Evolutionary conservation across 1,284 basidiomycete genomes (phyloP).

Genomic region (Bondarzewia mesenterica): DNA sequence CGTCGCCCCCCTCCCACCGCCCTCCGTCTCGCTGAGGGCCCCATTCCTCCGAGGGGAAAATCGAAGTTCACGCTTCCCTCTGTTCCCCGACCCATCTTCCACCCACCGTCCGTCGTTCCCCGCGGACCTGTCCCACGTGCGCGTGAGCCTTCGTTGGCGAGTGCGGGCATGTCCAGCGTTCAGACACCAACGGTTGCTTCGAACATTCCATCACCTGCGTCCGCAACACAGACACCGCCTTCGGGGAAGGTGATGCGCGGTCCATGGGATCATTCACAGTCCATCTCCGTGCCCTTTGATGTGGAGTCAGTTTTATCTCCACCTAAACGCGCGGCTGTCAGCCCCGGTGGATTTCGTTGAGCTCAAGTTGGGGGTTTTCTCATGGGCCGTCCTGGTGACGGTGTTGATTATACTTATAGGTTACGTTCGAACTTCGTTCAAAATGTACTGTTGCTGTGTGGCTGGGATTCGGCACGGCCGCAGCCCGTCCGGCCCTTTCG

Average conservation of each 20-base stretch:
- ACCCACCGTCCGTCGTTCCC: slow-evolving; percentile 23
- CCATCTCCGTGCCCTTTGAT: slow-evolving; percentile 33
- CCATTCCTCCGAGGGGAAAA: slow-evolving; percentile 42
- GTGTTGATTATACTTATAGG: too few relatives aligned
- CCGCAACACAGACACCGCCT: not conserved
- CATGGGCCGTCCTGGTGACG: too few relatives aligned
- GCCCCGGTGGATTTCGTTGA: not conserved
- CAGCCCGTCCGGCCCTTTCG: too few relatives aligned
- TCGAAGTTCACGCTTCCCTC: slow-evolving; percentile 53
- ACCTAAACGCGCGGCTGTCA: slow-evolving; percentile 21
- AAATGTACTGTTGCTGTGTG: too few relatives aligned
- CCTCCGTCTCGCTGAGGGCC: slow-evolving; percentile 46
- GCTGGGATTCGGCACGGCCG: too few relatives aligned
- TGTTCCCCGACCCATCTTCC: slow-evolving; percentile 43
- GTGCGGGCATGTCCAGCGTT: not conserved
- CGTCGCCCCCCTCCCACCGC: slow-evolving; percentile 54
- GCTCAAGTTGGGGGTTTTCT: too few relatives aligned
- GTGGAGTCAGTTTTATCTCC: slow-evolving; percentile 37
- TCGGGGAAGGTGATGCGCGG: slow-evolving; percentile 26
- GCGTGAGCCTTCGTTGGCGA: not conserved
- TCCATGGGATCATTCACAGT: slow-evolving; percentile 51
- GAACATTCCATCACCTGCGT: not conserved
- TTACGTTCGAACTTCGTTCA: too few relatives aligned
- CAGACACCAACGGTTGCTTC: not conserved
- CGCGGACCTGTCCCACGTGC: slow-evolving; percentile 18